Percentiles rank a stretch among this genome's conserved stretches.
Evolutionary conservation across 768 basidiomycete genomes (phyloP).

Genomic region (Naganishia friedmannii): DNA sequence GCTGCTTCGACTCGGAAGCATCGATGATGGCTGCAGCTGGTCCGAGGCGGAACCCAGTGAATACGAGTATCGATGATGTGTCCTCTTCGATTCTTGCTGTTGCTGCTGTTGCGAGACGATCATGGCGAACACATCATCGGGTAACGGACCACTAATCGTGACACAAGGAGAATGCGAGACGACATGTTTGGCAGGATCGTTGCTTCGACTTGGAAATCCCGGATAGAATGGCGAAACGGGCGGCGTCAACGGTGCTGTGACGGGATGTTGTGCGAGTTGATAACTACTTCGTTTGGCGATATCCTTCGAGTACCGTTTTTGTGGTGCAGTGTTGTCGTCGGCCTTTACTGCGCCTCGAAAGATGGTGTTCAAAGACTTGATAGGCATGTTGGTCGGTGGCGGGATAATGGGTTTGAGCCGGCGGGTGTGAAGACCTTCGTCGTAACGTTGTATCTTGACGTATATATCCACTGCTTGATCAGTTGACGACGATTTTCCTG

Average conservation of each 20-base stretch:
- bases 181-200: background rate
- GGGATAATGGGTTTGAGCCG: background rate
- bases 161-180: constrained; percentile 1
- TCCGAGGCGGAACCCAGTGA: constrained; percentile 5
- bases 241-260: constrained; percentile 7
- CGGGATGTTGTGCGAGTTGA: background rate
- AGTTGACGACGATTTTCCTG: background rate
- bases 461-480: background rate
- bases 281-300: constrained; percentile 5
- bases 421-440: too few relatives aligned
- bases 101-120: constrained; percentile 16
- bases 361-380: constrained; percentile 10
- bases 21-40: background rate
- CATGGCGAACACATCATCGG: constrained; percentile 17
- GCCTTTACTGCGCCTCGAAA: background rate
- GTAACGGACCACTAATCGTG: constrained; percentile 12
- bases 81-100: background rate
- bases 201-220: background rate
- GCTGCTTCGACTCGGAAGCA: constrained; percentile 13
- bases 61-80: background rate
- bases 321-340: background rate
- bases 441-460: background rate
- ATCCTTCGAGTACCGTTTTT: constrained; percentile 7
- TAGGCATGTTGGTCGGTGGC: constrained; percentile 1
- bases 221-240: constrained; percentile 18